Evolutionary conservation across 148 eudicot genomes (phyloP).

Genomic region (Cornus controversa): DNA sequence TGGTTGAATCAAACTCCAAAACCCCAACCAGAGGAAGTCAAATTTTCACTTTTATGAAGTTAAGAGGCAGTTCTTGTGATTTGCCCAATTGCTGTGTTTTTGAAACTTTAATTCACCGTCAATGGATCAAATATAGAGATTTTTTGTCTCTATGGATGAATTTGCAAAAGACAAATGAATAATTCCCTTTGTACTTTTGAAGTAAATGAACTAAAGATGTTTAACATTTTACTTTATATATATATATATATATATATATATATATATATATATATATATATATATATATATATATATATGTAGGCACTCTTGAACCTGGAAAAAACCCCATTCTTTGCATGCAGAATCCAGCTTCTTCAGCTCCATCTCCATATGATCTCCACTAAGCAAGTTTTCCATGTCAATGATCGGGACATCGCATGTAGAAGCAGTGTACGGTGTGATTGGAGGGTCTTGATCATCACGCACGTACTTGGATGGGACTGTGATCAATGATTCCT

Average conservation of each 20-base stretch:
- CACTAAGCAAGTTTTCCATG: neutral
- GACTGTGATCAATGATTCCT: neutral
- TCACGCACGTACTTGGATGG: constrained; percentile 16
- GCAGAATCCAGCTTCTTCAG: constrained; percentile 6
- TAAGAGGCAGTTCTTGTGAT: no score
- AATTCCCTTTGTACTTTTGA: neutral
- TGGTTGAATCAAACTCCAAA: no score
- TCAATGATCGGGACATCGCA: neutral
- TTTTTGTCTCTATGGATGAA: neutral
- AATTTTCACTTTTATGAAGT: no score
- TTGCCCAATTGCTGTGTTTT: no score
- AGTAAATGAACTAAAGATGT: neutral
- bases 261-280: neutral
- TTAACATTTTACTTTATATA: neutral
- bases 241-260: neutral
- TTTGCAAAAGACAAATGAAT: neutral
- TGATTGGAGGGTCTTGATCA: constrained; percentile 5
- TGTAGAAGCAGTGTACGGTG: neutral
- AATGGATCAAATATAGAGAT: neutral
- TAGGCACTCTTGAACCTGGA: neutral
- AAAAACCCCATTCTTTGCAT: constrained; percentile 16
- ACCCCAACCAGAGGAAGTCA: no score
- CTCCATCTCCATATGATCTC: neutral
- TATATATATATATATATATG: neutral
- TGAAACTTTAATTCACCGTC: no score